Evolutionary conservation across 768 basidiomycete species (phyloP).

Genomic region (Russula emetica): DNA sequence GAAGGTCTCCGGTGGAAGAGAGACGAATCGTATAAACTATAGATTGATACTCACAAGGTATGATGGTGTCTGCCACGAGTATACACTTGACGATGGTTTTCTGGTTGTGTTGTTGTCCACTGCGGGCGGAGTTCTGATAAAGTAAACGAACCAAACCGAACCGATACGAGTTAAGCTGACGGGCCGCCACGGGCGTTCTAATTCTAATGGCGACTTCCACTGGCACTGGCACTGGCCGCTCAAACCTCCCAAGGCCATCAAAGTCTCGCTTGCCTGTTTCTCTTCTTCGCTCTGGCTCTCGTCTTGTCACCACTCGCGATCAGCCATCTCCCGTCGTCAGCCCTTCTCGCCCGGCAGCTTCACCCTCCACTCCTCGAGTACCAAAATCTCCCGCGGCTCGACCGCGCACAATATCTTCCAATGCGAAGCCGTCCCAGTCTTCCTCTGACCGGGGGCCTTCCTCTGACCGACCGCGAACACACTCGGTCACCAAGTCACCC

Average conservation of each 20-base stretch:
- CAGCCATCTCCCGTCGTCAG: neutral
- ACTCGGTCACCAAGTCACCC: constrained; percentile 7
- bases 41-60: constrained; percentile 10
- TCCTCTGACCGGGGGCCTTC: neutral
- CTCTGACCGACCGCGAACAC: constrained; percentile 1
- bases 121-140: constrained; percentile 6
- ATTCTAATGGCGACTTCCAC: constrained; percentile 1
- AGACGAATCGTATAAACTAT: neutral
- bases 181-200: too few species aligned
- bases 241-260: constrained; percentile 7
- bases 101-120: neutral
- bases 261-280: constrained; percentile 20
- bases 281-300: neutral
- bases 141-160: neutral
- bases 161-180: too few species aligned
- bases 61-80: neutral
- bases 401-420: constrained; percentile 3
- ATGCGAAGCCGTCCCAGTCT: constrained; percentile 4
- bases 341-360: neutral
- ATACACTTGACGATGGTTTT: neutral
- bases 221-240: neutral
- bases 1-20: neutral
- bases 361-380: constrained; percentile 10
- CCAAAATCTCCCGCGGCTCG: constrained; percentile 10
- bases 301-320: neutral